phyloP scores from a whole-genome alignment of 1,139 yeast genomes.

The Maudiozyma humilis region DNA sequence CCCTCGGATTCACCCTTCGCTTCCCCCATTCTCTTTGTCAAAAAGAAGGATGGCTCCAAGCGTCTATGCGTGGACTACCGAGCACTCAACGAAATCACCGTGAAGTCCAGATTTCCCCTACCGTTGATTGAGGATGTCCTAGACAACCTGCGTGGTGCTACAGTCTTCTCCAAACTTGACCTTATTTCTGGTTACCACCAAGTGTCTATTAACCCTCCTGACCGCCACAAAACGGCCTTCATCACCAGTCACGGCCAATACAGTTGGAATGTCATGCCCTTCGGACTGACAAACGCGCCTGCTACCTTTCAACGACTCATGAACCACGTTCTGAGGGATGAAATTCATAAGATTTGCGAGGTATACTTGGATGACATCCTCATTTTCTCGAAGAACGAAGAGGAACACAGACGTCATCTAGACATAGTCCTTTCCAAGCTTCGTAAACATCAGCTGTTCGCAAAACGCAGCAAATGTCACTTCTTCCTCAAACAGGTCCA shows the following conservation, averaged over 20 bases:
- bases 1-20: too few relatives aligned
- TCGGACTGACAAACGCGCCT: constrained; percentile 9
- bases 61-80: not conserved
- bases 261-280: constrained; percentile 9
- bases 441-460: too few relatives aligned
- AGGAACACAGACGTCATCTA: too few relatives aligned
- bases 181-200: not conserved
- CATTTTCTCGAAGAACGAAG: not conserved
- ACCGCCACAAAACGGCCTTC: too few relatives aligned
- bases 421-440: too few relatives aligned
- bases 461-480: too few relatives aligned
- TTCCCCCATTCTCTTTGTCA: too few relatives aligned
- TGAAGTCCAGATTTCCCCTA: not conserved
- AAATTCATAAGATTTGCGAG: not conserved
- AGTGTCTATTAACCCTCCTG: too few relatives aligned
- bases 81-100: not conserved
- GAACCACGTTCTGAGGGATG: constrained; percentile 1
- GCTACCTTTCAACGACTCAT: constrained; percentile 6
- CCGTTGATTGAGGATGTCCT: not conserved
- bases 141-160: not conserved
- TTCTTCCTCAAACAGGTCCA: too few relatives aligned
- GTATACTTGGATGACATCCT: not conserved
- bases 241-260: too few relatives aligned
- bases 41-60: too few relatives aligned
- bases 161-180: not conserved